Base-by-base conservation (phyloP, 108 stramenopile species). In the Cyclostephanos tholiformis region DNA sequence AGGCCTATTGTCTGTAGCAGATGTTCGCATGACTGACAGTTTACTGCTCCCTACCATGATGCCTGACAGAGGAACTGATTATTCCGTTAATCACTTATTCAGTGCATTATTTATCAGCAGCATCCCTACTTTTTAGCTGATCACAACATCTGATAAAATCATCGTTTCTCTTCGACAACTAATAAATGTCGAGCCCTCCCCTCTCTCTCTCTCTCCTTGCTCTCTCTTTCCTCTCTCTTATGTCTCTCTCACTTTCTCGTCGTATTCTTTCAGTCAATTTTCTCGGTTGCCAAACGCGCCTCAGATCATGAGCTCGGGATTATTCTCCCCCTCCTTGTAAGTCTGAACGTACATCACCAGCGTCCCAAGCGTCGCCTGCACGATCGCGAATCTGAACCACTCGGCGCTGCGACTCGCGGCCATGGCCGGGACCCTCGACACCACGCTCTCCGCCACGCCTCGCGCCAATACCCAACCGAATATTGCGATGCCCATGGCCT, bases 341-440 rank as follows among this genome's bases (percentile, higher is more conserved):
- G 83, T 84, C 66, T 81, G 79, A 68, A 81, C 53, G 68, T 69
- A 81, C 17, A 63, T 64, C 0, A 60, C 61, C 57, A 63, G 23
- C 50, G 67, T 62, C 13, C 75, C 75, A 36, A 84, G 53, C 23
- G 56, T 41, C 14, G 75, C 76, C 75, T 84, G 78, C 12, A 77
- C 80, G 68, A 81, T 77, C n/a, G 79, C 79, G 65, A 80, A 80
- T 65, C 74, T 76, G 41, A 74, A 77, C 76, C 72, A 78, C 29
- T 74, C 72, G 46, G 57, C 72, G 49, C 68, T 70, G 32, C 77
- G 41, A 74, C 82, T 82, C 4, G 75, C 70, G 43, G 69, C 79
- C 75, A 84, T 65, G 23, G 70, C 79, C 46, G 73, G 73, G 14
- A 80, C 46, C 66, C 63, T 79, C 64, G 68, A 57, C 14, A 76